Evolutionary conservation across 371 early-diverging fungal species (phyloP).

Genomic region (Mucor plumbeus): DNA sequence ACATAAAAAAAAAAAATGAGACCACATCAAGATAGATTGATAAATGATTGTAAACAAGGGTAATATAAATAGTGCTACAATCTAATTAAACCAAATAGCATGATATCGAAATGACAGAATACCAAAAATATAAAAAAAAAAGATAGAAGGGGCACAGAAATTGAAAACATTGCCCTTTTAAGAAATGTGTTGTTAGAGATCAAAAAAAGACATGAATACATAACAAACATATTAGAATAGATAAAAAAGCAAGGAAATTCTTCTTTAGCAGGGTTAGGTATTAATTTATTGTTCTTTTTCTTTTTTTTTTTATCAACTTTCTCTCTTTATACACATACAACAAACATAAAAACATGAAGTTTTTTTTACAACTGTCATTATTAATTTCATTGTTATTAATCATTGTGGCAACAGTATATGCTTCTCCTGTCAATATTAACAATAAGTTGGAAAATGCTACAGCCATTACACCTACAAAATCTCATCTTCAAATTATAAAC

Average conservation of each 20-base stretch:
- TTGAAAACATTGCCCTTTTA: constrained; percentile 19
- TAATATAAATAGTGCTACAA: too few species aligned
- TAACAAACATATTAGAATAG: not conserved
- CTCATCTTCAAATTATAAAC: not conserved
- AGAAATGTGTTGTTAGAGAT: constrained; percentile 16
- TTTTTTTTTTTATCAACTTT: not conserved
- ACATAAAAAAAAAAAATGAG: too few species aligned
- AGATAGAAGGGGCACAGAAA: not conserved
- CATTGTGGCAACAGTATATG: not conserved
- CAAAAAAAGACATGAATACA: not conserved
- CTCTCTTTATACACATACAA: not conserved
- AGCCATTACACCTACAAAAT: not conserved
- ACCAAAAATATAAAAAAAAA: not conserved
- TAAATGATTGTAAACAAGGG: too few species aligned
- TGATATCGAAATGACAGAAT: constrained; percentile 4
- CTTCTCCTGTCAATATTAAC: not conserved
- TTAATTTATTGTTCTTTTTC: constrained; percentile 3
- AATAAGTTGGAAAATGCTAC: not conserved
- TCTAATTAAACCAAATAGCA: not conserved
- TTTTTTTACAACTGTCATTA: not conserved
- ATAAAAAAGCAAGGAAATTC: not conserved
- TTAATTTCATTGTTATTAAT: not conserved
- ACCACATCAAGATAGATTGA: too few species aligned
- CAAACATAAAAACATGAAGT: not conserved
- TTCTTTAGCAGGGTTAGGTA: not conserved